phyloP scores from a whole-genome alignment of 2,329 filamentous ascomycete species.

The Sclerotinia borealis region DNA sequence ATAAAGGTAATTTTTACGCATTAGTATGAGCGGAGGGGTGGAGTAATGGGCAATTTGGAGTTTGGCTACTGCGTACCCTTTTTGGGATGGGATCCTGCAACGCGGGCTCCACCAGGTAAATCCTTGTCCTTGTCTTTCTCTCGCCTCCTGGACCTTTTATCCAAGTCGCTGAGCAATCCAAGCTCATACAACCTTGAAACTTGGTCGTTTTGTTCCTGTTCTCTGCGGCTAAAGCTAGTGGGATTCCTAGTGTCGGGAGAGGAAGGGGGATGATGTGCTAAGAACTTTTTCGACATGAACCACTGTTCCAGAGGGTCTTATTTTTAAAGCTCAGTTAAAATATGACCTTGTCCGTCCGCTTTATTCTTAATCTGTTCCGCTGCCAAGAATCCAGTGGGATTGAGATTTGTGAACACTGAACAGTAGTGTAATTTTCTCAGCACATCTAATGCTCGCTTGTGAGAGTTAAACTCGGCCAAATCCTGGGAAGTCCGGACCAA shows the following conservation, averaged over 20 bases:
- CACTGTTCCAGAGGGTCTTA: background rate
- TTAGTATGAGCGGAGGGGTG: conserved; percentile 17
- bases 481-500: conserved; percentile 6
- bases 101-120: conserved; percentile 24
- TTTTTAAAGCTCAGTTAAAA: background rate
- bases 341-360: background rate
- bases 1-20: conserved; percentile 5
- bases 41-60: conserved; percentile 19
- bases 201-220: conserved; percentile 23
- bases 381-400: background rate
- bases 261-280: conserved; percentile 11
- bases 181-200: conserved; percentile 32
- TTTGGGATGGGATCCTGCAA: conserved; percentile 29
- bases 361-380: background rate
- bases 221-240: conserved; percentile 11
- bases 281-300: conserved; percentile 29
- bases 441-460: background rate
- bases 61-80: conserved; percentile 25
- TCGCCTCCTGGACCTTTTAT: conserved; percentile 29
- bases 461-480: conserved; percentile 1
- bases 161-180: conserved; percentile 27
- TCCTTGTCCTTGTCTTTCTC: conserved; percentile 26
- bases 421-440: background rate
- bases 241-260: conserved; percentile 5
- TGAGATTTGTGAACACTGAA: background rate